phyloP scores from a whole-genome alignment of 148 eudicot species.

The Fagopyrum homotropicum region DNA sequence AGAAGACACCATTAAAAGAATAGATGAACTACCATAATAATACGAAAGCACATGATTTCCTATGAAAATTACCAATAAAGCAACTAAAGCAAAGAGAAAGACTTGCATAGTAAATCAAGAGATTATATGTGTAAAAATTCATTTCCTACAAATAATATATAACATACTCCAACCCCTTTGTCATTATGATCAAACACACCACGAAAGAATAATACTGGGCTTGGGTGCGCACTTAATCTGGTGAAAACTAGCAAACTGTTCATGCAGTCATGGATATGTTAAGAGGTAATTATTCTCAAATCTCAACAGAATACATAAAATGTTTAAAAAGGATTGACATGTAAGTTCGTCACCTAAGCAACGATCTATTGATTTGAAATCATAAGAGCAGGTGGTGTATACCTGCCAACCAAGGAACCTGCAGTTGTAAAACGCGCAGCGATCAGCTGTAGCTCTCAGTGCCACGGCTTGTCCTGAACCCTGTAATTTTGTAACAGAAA shows the following conservation, averaged over 20 bases:
- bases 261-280: not conserved
- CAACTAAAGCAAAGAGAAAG: constrained; percentile 5
- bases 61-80: not conserved
- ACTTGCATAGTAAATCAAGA: not conserved
- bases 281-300: too few relatives aligned
- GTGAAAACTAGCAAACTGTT: not conserved
- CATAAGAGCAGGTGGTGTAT: not conserved
- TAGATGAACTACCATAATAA: not conserved
- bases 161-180: not conserved
- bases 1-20: not conserved
- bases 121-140: not conserved
- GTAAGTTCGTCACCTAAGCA: not conserved
- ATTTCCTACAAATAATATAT: not conserved
- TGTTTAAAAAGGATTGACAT: not conserved
- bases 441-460: constrained; percentile 82
- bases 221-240: not conserved
- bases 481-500: constrained; percentile 21
- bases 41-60: not conserved
- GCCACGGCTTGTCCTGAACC: constrained; percentile 99
- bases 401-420: constrained; percentile 99
- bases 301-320: not conserved
- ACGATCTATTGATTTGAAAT: not conserved
- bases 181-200: not conserved
- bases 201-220: too few relatives aligned
- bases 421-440: constrained; percentile 89